Conservation (phyloP, 495 filamentous ascomycete genomes). For the Xylaria castorea region DNA sequence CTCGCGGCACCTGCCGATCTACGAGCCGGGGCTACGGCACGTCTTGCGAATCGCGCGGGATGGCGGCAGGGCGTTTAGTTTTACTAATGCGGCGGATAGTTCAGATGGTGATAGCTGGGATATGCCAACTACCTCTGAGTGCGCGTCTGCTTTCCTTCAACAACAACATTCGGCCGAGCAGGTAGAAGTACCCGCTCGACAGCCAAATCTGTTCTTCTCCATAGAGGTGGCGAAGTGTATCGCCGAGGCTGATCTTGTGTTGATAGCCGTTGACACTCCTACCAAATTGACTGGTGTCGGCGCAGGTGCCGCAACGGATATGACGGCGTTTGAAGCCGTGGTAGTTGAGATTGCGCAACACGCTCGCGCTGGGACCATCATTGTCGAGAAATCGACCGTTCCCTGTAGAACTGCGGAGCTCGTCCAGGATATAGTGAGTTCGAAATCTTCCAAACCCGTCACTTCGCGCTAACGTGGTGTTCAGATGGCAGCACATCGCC, state of each 20-base stretch:
- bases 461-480: background rate
- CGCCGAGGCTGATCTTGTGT: conserved; percentile 72
- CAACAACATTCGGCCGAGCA: background rate
- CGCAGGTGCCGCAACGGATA: conserved; percentile 73
- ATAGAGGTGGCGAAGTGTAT: conserved; percentile 67
- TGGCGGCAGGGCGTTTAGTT: conserved; percentile 45
- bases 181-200: conserved; percentile 39
- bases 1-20: conserved; percentile 74
- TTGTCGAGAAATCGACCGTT: conserved; percentile 87
- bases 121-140: background rate
- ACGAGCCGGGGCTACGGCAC: conserved; percentile 74
- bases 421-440: conserved; percentile 68
- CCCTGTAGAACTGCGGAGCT: conserved; percentile 78
- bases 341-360: conserved; percentile 69
- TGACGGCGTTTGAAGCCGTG: conserved; percentile 75
- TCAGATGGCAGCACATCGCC: conserved; percentile 41
- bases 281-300: conserved; percentile 76
- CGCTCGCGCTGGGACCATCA: conserved; percentile 70
- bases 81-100: conserved; percentile 33
- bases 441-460: background rate
- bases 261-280: conserved; percentile 83
- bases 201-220: conserved; percentile 75
- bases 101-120: background rate
- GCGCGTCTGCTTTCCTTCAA: background rate
- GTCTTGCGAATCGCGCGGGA: conserved; percentile 71